These are phyloP conservation scores for Pseudocercospora ulei DNA, from an alignment of 2,329 filamentous ascomycete species.

Conservation along the genomic window DNA sequence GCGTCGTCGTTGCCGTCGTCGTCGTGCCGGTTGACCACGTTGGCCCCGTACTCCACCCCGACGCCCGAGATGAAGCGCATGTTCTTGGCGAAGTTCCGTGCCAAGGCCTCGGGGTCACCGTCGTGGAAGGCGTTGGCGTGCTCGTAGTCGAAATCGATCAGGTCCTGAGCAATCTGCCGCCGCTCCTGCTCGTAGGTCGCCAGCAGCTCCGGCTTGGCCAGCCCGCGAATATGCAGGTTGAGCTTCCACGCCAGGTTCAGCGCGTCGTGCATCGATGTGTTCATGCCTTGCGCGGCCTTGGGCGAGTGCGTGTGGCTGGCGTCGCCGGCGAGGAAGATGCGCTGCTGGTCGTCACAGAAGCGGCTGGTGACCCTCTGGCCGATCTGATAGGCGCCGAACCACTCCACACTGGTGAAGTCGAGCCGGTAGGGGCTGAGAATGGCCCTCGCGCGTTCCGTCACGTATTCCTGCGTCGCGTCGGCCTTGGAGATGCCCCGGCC, in stretches of 20 bases:
- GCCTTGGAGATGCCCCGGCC: slow-evolving; percentile 31
- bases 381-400: slow-evolving; percentile 46
- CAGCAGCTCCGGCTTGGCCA: slow-evolving; percentile 15
- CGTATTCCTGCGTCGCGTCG: slow-evolving; percentile 51
- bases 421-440: slow-evolving; percentile 42
- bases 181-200: slow-evolving; percentile 20
- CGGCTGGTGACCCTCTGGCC: slow-evolving; percentile 42
- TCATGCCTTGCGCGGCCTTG: slow-evolving; percentile 36
- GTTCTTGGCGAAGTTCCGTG: slow-evolving; percentile 60
- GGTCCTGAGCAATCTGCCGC: slow-evolving; percentile 36
- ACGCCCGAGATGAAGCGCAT: slow-evolving; percentile 65
- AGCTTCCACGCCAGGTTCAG: slow-evolving; percentile 34
- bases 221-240: slow-evolving; percentile 16
- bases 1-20: too few species aligned
- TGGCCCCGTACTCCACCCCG: slow-evolving; percentile 57
- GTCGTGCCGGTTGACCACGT: slow-evolving; percentile 56
- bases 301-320: slow-evolving; percentile 34
- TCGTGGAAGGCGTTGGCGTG: slow-evolving; percentile 47
- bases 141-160: slow-evolving; percentile 41
- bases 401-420: slow-evolving; percentile 42
- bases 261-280: slow-evolving; percentile 34
- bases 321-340: slow-evolving; percentile 24
- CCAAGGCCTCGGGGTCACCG: slow-evolving; percentile 54
- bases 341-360: slow-evolving; percentile 30
- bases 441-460: slow-evolving; percentile 54